Percentiles rank a stretch among this genome's conserved stretches.
Conservation (phyloP, 2,329 filamentous ascomycete species). For the Fusarium anthophilum region DNA sequence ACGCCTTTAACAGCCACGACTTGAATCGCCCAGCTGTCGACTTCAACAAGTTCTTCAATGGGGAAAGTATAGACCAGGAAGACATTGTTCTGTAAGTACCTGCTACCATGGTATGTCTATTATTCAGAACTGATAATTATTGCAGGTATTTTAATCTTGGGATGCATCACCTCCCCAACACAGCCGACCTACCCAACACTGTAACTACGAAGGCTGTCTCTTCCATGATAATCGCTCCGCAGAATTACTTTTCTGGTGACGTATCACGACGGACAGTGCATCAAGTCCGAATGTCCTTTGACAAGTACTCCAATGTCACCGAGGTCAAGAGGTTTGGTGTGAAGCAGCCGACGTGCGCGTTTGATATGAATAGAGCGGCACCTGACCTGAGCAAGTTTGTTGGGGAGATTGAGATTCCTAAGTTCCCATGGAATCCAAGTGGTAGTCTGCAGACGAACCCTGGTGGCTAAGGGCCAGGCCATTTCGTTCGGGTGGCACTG, state of each 20-base stretch:
- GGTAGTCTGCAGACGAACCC: constrained; percentile 32
- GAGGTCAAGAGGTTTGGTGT: constrained; percentile 19
- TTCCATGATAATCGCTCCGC: constrained; percentile 22
- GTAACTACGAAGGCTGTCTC: constrained; percentile 22
- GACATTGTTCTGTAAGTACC: constrained; percentile 22
- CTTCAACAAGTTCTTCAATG: constrained; percentile 21
- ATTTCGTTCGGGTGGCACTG: not conserved
- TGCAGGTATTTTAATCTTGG: constrained; percentile 23
- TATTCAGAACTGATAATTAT: not conserved
- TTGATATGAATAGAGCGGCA: constrained; percentile 1
- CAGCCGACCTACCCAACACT: constrained; percentile 24
- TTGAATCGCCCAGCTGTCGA: constrained; percentile 51
- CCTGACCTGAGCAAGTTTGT: constrained; percentile 22
- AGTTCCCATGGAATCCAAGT: constrained; percentile 29
- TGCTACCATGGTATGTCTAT: accelerated
- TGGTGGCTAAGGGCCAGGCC: constrained; percentile 1
- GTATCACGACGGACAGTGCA: constrained; percentile 22
- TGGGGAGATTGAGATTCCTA: constrained; percentile 24
- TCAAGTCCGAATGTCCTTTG: constrained; percentile 11
- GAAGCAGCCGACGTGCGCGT: constrained; percentile 21
- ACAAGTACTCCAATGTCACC: constrained; percentile 9
- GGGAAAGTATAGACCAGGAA: constrained; percentile 22
- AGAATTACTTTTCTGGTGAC: constrained; percentile 23
- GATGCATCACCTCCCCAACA: constrained; percentile 32
- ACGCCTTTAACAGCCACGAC: constrained; percentile 57